Percentiles rank a stretch among this genome's conserved stretches.
Conservation (phyloP, 768 basidiomycete species). For the Ephemerocybe angulata region DNA sequence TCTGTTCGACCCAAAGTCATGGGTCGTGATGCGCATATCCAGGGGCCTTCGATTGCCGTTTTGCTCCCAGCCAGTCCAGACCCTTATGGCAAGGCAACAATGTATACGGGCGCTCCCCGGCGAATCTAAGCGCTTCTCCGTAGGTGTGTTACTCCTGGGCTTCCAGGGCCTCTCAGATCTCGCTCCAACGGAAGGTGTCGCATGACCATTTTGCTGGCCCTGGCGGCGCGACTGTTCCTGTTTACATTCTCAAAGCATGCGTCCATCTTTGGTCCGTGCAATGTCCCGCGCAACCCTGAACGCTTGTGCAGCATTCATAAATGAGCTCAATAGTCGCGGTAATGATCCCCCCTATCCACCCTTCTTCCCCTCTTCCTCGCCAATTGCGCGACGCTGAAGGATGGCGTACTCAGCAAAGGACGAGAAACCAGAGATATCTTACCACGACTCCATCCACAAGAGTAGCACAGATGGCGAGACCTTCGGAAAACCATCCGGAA, state of each 20-base stretch:
- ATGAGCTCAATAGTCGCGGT: no score
- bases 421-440: neutral
- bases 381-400: no score
- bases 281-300: no score
- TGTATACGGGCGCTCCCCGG: neutral
- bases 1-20: neutral
- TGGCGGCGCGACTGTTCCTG: neutral
- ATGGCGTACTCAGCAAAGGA: no score
- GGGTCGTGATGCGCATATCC: neutral
- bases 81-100: neutral
- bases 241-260: neutral
- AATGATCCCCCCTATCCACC: no score
- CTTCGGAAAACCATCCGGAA: slow-evolving; percentile 11
- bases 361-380: no score
- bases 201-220: neutral
- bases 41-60: neutral
- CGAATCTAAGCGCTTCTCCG: neutral
- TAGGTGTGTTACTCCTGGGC: neutral
- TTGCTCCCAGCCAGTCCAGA: neutral
- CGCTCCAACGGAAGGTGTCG: neutral
- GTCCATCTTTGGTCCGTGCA: neutral
- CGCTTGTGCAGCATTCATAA: no score
- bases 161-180: neutral
- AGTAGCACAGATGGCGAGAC: slow-evolving; percentile 21
- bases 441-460: slow-evolving; percentile 1